Evolutionary conservation across 169 alveolate genomes (phyloP), one percentile per base, ranked within the genome.

Genomic region (Eimeria maxima): DNA sequence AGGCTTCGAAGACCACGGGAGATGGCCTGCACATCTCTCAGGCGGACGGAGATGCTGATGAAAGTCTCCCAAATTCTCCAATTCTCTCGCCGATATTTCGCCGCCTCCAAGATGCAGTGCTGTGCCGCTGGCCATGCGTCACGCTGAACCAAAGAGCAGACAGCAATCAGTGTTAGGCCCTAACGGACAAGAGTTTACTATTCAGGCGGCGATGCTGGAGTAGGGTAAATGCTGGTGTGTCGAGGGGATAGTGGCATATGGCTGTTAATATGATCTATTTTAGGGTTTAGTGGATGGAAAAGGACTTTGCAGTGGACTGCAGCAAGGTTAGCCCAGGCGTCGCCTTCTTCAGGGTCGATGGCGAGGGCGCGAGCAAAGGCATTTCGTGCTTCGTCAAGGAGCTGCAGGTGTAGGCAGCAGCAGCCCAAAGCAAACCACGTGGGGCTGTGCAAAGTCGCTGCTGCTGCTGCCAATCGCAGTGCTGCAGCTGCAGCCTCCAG

Each of bases 291-390:
- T 8, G 60, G 20, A 11, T 53, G 24, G 47, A 5, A 45, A 8
- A n/a, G 24, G 50, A 92, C 96, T 83, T 95, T 83, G 69, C 92
- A 73, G 90, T 98, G 98, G 60, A 98, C 97, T 10, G 98, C 99
- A 16, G 99, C 99, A 55, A 98, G 95, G 96, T 98, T 98, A n/a
- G 98, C 99, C 99, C 99, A 98, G 13, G 99, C 99, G 69, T 98
- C 99, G 14, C 98, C 98, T 83, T 98, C 97, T 18, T 97, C 96
- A 5, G 98, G 99, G 86, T 98, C 99, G 88, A 97, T 93, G 78
- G 98, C 93, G 45, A 98, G 98, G 13, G 97, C 98, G 86, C 98
- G 97, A 27, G 98, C 97, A 96, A 98, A 98, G 53, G 99, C 97
- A 57, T 88, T 94, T 45, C 97, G 97, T 63, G 99, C 98, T 78